These are phyloP conservation scores for Candida andamanensis DNA, from an alignment of 805 yeast species.

Conservation along the genomic window DNA sequence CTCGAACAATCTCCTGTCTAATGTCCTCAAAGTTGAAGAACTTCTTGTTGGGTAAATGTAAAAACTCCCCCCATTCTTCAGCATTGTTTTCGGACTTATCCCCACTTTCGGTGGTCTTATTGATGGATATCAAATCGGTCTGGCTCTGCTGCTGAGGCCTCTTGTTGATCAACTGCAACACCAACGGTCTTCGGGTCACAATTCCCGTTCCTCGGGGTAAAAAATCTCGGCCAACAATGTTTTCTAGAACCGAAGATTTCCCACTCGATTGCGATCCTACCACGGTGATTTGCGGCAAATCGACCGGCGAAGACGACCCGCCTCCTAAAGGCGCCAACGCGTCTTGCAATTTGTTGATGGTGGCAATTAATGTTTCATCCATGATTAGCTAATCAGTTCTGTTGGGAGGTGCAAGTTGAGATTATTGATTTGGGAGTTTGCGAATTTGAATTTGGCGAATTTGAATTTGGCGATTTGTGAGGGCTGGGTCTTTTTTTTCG, in stretches of 20 bases:
- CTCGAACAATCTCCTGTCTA: conserved; percentile 84
- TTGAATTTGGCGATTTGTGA: no score
- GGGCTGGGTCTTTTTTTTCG: no score
- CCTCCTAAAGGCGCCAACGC: conserved; percentile 97
- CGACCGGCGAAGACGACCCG: conserved; percentile 83
- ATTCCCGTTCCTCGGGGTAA: conserved; percentile 91
- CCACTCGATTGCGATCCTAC: conserved; percentile 92
- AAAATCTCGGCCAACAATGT: conserved; percentile 87
- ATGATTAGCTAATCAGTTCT: no score
- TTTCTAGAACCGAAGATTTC: conserved; percentile 83
- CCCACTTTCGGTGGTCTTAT: conserved; percentile 39
- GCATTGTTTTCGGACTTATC: conserved; percentile 62
- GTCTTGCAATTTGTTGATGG: conserved; percentile 88
- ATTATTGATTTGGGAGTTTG: no score
- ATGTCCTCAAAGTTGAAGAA: conserved; percentile 86
- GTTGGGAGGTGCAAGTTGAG: no score
- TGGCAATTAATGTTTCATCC: conserved; percentile 76
- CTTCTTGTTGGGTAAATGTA: conserved; percentile 85
- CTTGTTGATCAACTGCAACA: conserved; percentile 73
- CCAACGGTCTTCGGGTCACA: conserved; percentile 84
- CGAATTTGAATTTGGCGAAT: no score
- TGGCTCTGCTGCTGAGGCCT: conserved; percentile 30
- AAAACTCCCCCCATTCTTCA: conserved; percentile 96
- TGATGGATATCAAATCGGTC: conserved; percentile 39
- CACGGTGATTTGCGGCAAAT: conserved; percentile 90